phyloP scores from a whole-genome alignment of 257 asterid genomes.

The Primulina tabacum region DNA sequence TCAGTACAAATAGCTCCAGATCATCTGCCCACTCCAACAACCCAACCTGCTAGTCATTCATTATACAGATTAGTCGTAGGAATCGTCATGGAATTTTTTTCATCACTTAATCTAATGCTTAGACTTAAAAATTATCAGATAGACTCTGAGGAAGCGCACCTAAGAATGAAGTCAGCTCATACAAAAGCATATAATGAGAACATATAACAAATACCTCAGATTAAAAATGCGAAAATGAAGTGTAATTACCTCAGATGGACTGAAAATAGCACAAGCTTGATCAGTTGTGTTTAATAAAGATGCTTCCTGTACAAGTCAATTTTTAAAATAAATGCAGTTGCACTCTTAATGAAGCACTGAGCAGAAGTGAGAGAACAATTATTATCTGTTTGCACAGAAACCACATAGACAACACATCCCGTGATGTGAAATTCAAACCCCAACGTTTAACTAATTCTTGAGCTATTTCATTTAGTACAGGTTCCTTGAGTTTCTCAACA shows the following conservation, averaged over 20 bases:
- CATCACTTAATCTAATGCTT: neutral
- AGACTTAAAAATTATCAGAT: neutral
- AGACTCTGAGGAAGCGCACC: conserved; percentile 9
- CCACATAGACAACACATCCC: conserved; percentile 80
- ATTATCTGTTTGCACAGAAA: conserved; percentile 89
- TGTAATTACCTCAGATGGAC: conserved; percentile 66
- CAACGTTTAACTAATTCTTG: conserved; percentile 51
- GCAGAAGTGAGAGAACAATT: conserved; percentile 8
- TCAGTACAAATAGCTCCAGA: conserved; percentile 75
- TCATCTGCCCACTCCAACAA: conserved; percentile 97
- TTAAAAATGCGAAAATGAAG: conserved; percentile 19
- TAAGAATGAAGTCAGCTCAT: conserved; percentile 19
- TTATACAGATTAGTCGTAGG: conserved; percentile 21
- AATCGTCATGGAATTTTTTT: conserved; percentile 2
- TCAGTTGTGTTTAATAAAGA: conserved; percentile 67
- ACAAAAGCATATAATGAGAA: conserved; percentile 7
- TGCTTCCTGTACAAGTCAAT: conserved; percentile 70
- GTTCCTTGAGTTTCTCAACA: conserved; percentile 75
- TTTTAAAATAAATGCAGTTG: conserved; percentile 4
- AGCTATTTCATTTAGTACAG: conserved; percentile 62
- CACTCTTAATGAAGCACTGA: conserved; percentile 19
- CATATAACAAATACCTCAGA: neutral
- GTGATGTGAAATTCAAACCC: conserved; percentile 69
- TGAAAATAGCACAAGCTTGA: conserved; percentile 90
- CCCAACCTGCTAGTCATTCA: conserved; percentile 44